Percentiles rank a stretch among this genome's conserved stretches.
These are phyloP conservation scores for Saccharomycopsis hybrid DNA, from an alignment of 1,139 yeast genomes.

Conservation along the genomic window DNA sequence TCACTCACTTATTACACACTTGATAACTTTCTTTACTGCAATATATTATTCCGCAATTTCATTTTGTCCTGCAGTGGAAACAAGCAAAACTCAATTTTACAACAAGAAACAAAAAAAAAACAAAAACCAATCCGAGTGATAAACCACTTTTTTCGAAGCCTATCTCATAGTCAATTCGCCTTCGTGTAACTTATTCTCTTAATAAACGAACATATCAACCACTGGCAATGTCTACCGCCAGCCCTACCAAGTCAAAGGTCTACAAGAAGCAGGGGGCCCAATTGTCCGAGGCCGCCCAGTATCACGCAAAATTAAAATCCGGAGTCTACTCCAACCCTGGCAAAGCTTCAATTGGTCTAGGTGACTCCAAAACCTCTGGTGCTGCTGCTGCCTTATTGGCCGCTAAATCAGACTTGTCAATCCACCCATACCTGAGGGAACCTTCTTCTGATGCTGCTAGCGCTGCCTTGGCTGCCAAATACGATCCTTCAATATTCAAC, in stretches of 20 bases:
- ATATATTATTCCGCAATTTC: too few relatives aligned
- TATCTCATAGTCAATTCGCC: neutral
- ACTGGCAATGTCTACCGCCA: constrained; percentile 12
- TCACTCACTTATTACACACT: too few relatives aligned
- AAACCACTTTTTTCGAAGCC: too few relatives aligned
- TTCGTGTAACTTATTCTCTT: constrained; percentile 28
- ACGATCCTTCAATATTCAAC: constrained; percentile 23
- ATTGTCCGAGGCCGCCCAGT: constrained; percentile 65
- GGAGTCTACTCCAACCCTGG: constrained; percentile 74
- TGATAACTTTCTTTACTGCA: too few relatives aligned
- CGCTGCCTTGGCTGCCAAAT: constrained; percentile 53
- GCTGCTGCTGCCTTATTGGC: constrained; percentile 75
- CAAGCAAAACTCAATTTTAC: too few relatives aligned
- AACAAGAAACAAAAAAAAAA: too few relatives aligned
- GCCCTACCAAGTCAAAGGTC: constrained; percentile 27
- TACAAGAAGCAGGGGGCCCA: constrained; percentile 68
- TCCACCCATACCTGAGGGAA: constrained; percentile 63
- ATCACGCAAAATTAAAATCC: constrained; percentile 69
- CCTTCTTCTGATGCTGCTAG: constrained; percentile 68
- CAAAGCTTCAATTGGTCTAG: constrained; percentile 62
- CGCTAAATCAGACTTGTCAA: constrained; percentile 55
- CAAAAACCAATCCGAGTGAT: too few relatives aligned
- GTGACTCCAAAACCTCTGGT: constrained; percentile 30
- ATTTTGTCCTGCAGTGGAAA: too few relatives aligned
- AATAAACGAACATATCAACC: neutral